phyloP scores from a whole-genome alignment of 345 rosid genomes.

The Lepidium sativum region DNA sequence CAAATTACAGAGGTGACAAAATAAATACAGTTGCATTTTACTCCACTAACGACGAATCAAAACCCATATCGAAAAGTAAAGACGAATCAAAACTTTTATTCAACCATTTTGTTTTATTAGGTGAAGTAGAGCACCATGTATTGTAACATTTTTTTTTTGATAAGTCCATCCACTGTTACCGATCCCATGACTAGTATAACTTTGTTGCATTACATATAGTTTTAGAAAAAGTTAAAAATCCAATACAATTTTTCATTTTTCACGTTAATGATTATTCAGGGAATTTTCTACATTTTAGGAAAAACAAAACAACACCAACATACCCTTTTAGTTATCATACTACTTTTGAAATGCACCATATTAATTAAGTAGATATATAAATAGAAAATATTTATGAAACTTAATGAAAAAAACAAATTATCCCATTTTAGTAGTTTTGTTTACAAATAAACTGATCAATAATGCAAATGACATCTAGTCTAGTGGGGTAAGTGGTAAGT shows the following conservation, averaged over 20 bases:
- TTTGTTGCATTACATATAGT: neutral
- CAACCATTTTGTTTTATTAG: neutral
- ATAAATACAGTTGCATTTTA: neutral
- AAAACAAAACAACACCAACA: neutral
- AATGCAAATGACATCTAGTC: too few species aligned
- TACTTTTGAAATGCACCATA: neutral
- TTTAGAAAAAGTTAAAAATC: neutral
- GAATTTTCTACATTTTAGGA: neutral
- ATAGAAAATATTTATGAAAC: neutral
- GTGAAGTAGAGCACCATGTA: neutral
- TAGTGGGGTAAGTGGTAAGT: too few species aligned
- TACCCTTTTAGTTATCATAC: neutral
- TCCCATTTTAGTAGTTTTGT: neutral
- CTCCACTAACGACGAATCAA: neutral
- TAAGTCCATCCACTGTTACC: too few species aligned
- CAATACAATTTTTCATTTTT: neutral
- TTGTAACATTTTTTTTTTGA: too few species aligned
- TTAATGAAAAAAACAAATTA: neutral
- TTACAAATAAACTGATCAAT: neutral
- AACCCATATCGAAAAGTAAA: neutral
- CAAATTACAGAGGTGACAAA: too few species aligned
- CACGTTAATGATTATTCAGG: neutral
- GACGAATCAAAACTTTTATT: conserved; percentile 8
- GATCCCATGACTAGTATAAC: neutral
- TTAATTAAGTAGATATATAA: neutral